These are phyloP conservation scores for Graphilbum ipis-grandicollis DNA, from an alignment of 2,329 filamentous ascomycete species.

Conservation along the genomic window DNA sequence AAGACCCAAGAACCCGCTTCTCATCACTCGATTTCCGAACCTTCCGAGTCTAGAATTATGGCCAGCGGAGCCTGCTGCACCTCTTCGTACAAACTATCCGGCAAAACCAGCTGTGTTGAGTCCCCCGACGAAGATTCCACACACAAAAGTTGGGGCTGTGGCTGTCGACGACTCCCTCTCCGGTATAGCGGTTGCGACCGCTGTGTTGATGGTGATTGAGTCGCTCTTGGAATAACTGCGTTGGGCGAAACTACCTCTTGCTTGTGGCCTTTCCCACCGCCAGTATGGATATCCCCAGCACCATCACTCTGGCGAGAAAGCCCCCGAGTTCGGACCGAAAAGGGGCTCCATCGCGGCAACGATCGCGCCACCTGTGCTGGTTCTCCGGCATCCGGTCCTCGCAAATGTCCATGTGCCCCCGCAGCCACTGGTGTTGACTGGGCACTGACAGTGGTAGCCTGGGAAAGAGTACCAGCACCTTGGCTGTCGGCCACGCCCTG, in stretches of 20 bases:
- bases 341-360: too few species aligned
- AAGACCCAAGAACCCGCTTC: not conserved
- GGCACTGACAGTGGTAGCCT: conserved; percentile 25
- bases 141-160: not conserved
- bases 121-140: conserved; percentile 8
- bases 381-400: too few species aligned
- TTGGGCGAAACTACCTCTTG: not conserved
- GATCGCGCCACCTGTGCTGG: too few species aligned
- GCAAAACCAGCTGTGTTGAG: conserved; percentile 32
- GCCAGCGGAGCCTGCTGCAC: conserved; percentile 17
- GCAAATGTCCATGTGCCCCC: too few species aligned
- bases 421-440: conserved; percentile 18
- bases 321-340: too few species aligned
- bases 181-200: not conserved
- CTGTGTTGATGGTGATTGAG: not conserved
- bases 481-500: too few species aligned
- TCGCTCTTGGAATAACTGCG: not conserved
- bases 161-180: not conserved
- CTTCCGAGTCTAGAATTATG: conserved; percentile 26
- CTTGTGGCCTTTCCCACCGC: not conserved
- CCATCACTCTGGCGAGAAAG: not conserved
- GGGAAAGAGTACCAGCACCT: too few species aligned
- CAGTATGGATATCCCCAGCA: not conserved
- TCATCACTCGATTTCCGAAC: conserved; percentile 6
- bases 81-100: conserved; percentile 26